phyloP scores from a whole-genome alignment of 306 rosid genomes.

The Crotalaria pallida region DNA sequence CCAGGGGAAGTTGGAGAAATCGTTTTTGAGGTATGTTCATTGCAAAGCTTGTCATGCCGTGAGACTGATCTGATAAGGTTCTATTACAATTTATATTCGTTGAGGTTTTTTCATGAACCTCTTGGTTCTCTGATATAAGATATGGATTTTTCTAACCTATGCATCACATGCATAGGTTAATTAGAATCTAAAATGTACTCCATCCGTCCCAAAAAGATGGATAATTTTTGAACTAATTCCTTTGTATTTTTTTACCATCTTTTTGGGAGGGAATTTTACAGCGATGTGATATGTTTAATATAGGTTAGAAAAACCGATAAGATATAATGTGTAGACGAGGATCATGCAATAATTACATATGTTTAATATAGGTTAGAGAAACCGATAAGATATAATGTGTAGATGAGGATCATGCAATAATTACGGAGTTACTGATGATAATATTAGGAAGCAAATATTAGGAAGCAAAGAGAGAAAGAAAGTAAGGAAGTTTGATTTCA shows the following conservation, averaged over 20 bases:
- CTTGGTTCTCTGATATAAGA: background rate
- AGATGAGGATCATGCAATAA: background rate
- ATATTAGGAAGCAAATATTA: background rate
- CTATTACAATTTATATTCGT: background rate
- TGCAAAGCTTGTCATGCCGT: background rate
- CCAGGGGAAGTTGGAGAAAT: constrained; percentile 98
- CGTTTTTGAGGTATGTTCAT: constrained; percentile 69
- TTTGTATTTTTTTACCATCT: too few species aligned
- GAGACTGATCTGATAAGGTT: background rate
- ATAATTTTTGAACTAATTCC: too few species aligned
- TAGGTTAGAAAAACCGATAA: too few species aligned
- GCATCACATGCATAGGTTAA: too few species aligned
- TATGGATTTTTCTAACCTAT: too few species aligned
- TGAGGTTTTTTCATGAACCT: background rate
- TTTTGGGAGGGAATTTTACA: too few species aligned
- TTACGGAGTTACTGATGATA: background rate
- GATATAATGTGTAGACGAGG: too few species aligned
- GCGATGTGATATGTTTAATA: too few species aligned
- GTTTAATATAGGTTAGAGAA: too few species aligned
- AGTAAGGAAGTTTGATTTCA: background rate
- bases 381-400: background rate
- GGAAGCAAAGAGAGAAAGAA: background rate
- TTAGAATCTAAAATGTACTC: too few species aligned
- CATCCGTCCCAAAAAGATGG: too few species aligned
- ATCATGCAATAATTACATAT: too few species aligned